These are phyloP conservation scores for Claviceps capensis DNA, from an alignment of 2,329 filamentous ascomycete species.

Conservation along the genomic window DNA sequence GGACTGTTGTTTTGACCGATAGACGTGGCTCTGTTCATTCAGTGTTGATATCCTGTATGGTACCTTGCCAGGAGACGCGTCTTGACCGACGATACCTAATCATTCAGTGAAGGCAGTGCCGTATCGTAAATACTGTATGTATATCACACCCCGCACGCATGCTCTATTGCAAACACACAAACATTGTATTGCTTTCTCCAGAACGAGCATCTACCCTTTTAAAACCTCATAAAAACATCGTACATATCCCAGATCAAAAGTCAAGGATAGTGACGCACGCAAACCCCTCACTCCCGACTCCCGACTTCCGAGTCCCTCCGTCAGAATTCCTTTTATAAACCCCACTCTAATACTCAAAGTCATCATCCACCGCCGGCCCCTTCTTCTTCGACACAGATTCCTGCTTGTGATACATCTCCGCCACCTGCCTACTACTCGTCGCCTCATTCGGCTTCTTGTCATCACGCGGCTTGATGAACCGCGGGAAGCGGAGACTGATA, in stretches of 20 bases:
- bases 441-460: constrained; percentile 94
- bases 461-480: constrained; percentile 82
- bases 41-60: too few species aligned
- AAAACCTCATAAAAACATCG: too few species aligned
- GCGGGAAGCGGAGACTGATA: constrained; percentile 78
- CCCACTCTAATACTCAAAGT: constrained; percentile 73
- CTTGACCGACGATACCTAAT: too few species aligned
- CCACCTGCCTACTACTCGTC: constrained; percentile 70
- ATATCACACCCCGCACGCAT: too few species aligned
- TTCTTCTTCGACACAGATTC: constrained; percentile 81
- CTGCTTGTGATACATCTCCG: constrained; percentile 94
- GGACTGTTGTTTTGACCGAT: too few species aligned
- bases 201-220: too few species aligned
- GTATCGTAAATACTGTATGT: too few species aligned
- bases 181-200: not conserved
- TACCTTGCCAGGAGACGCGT: too few species aligned
- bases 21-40: too few species aligned
- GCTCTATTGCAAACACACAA: too few species aligned
- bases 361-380: constrained; percentile 79
- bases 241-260: not conserved
- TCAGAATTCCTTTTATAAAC: not conserved
- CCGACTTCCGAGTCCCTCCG: too few species aligned
- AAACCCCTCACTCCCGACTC: not conserved
- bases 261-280: not conserved
- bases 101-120: too few species aligned